These are phyloP conservation scores for Aspergillus tubingensis DNA, from an alignment of 2,329 filamentous ascomycete genomes.

Conservation along the genomic window DNA sequence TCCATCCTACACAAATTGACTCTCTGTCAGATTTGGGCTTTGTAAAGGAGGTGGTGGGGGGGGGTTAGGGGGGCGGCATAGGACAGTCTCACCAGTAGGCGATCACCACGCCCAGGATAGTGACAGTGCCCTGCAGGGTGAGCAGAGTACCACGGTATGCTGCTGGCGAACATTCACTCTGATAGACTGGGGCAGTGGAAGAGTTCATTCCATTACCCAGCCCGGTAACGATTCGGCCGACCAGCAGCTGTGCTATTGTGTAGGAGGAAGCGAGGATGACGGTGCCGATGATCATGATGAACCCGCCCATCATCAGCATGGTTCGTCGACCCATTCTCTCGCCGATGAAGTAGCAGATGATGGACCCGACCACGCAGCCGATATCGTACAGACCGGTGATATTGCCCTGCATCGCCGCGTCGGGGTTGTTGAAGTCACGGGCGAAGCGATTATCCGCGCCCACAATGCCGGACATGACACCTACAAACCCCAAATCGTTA, in stretches of 20 bases:
- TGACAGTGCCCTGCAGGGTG: conserved; percentile 30
- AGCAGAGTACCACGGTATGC: conserved; percentile 28
- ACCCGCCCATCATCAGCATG: conserved; percentile 45
- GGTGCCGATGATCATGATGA: conserved; percentile 37
- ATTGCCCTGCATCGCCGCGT: conserved; percentile 43
- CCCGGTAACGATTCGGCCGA: conserved; percentile 51
- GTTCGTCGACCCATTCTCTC: conserved; percentile 47
- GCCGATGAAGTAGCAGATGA: conserved; percentile 41
- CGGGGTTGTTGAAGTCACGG: conserved; percentile 41
- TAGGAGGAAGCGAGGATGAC: conserved; percentile 41
- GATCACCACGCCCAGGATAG: conserved; percentile 26
- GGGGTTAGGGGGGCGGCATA: too few relatives aligned
- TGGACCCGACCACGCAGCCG: conserved; percentile 35
- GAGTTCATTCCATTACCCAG: conserved; percentile 36
- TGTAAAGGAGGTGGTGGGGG: too few relatives aligned
- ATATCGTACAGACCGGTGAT: conserved; percentile 35
- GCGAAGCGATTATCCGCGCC: conserved; percentile 46
- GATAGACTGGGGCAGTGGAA: conserved; percentile 30
- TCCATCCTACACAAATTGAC: conserved; percentile 33
- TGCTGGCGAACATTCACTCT: conserved; percentile 34
- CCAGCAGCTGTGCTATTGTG: conserved; percentile 49
- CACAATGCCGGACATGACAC: conserved; percentile 44
- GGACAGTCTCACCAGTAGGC: conserved; percentile 22
- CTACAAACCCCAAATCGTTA: conserved; percentile 1
- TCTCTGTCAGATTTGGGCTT: neutral